phyloP scores from a whole-genome alignment of 441 rosid genomes.

The Macaranga tanarius region DNA sequence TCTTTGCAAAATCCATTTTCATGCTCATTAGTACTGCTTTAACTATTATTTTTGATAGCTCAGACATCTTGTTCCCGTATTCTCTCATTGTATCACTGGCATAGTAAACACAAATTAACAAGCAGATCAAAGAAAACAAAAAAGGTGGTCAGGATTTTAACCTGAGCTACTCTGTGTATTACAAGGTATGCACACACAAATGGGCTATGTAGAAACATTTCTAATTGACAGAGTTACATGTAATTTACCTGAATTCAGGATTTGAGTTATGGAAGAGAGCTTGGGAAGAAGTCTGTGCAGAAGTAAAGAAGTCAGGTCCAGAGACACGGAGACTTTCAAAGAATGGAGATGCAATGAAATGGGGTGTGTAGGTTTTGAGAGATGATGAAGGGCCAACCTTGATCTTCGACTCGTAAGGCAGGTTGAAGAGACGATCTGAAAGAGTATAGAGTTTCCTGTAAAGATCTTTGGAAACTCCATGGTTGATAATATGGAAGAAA shows the following conservation, averaged over 20 bases:
- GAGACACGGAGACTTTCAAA: slow-evolving; percentile 60
- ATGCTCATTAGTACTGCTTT: slow-evolving; percentile 38
- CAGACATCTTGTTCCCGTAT: slow-evolving; percentile 53
- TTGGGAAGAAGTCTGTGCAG: slow-evolving; percentile 45
- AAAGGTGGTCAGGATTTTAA: no score
- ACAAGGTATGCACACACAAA: no score
- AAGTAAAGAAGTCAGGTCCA: slow-evolving; percentile 52
- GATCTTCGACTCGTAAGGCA: slow-evolving; percentile 45
- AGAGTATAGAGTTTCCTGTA: slow-evolving; percentile 36
- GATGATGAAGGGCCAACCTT: slow-evolving; percentile 46
- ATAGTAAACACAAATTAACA: not conserved
- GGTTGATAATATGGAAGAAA: not conserved
- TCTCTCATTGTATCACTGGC: slow-evolving; percentile 40
- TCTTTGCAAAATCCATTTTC: slow-evolving; percentile 34
- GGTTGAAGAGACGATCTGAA: slow-evolving; percentile 43
- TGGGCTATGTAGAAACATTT: not conserved
- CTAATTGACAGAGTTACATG: not conserved
- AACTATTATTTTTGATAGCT: slow-evolving; percentile 45
- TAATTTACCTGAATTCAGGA: slow-evolving; percentile 45
- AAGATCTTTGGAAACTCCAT: slow-evolving; percentile 38
- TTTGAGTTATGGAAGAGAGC: slow-evolving; percentile 34
- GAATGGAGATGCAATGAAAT: slow-evolving; percentile 68
- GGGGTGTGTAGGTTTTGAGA: slow-evolving; percentile 49
- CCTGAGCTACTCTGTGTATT: no score
- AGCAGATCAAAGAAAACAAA: not conserved